Evolutionary conservation across 176 grass and related monocot species (phyloP).

Genomic region (Carex cristatella): DNA sequence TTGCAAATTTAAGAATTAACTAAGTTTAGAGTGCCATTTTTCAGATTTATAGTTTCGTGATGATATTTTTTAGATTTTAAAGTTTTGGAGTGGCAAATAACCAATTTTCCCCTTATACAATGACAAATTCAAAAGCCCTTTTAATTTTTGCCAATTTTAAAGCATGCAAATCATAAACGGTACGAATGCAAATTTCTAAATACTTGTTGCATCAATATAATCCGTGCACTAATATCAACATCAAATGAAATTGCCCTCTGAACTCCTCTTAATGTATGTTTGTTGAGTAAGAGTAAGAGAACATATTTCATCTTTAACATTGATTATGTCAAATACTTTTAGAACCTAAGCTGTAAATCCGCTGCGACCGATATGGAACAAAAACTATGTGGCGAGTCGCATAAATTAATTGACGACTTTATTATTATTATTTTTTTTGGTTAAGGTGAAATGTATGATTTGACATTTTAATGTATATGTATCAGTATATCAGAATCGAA

Average conservation of each 20-base stretch:
- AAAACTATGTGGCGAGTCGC: background rate
- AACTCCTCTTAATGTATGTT: conserved; percentile 9
- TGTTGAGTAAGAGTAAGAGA: conserved; percentile 41
- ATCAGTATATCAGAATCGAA: too few species aligned
- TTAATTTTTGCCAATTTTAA: background rate
- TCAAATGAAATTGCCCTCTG: conserved; percentile 32
- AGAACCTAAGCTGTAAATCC: background rate
- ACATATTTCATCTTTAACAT: background rate
- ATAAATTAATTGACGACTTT: background rate
- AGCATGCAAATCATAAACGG: background rate
- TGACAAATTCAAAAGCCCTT: too few species aligned
- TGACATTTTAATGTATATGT: too few species aligned
- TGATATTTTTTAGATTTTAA: too few species aligned
- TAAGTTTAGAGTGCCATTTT: too few species aligned
- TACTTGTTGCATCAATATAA: background rate
- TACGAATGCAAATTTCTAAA: background rate
- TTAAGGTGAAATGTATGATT: too few species aligned
- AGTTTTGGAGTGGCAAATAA: too few species aligned
- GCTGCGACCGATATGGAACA: too few species aligned
- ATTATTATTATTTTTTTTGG: too few species aligned
- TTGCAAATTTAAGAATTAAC: too few species aligned
- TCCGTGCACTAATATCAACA: background rate
- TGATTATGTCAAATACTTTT: background rate
- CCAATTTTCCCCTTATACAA: too few species aligned
- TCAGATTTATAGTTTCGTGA: too few species aligned